Evolutionary conservation across 192 early-diverging fungal species (phyloP), one percentile per base, ranked within the genome.

Genomic region (Podila horticola): DNA sequence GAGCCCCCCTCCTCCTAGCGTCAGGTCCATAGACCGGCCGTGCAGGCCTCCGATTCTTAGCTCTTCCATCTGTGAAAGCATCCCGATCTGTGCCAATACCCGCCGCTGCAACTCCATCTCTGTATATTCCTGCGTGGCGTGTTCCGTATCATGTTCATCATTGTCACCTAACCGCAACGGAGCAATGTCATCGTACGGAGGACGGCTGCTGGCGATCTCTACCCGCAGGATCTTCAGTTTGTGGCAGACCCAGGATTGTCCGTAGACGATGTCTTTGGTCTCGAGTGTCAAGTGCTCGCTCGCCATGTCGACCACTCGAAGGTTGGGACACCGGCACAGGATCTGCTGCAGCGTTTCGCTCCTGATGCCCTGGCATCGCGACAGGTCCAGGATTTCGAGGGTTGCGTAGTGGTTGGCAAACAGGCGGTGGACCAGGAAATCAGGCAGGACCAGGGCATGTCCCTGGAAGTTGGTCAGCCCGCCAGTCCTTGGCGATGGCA

Each of bases 341-440:
- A 55, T 55, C 52, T 55, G 52, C 52, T 55, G 52, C 8, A 55
- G 8, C 52, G 52, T 55, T 12, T 55, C 52, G 52, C 52, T 55
- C 22, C 24, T 55, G 52, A 55, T 55, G n/a, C 52, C 52, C 11
- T 55, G 52, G 22, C 52, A 55, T 26, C 52, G 52, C 52, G 52
- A 55, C 52, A 55, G 17, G 52, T 55, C 52, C 8, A 55, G 52
- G n/a, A 55, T 55, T 5, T 55, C 52, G 22, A 55, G 52, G 24
- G 52, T 55, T 12, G 52, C 22, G 52, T 55, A 55, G 24, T 55
- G 52, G 22, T 55, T 55, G 20, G 7, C 8, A 17, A 55, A 55
- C 5, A 55, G 1, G 22, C 52, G 52, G 17, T 55, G 52, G 22
- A 55, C 4, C 20, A 55, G 52, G 17, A 55, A 55, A 26, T 55